Percentiles rank a stretch among this genome's conserved stretches.
Conservation (phyloP, 2,329 filamentous ascomycete species). For the Cordyceps cicadae region DNA sequence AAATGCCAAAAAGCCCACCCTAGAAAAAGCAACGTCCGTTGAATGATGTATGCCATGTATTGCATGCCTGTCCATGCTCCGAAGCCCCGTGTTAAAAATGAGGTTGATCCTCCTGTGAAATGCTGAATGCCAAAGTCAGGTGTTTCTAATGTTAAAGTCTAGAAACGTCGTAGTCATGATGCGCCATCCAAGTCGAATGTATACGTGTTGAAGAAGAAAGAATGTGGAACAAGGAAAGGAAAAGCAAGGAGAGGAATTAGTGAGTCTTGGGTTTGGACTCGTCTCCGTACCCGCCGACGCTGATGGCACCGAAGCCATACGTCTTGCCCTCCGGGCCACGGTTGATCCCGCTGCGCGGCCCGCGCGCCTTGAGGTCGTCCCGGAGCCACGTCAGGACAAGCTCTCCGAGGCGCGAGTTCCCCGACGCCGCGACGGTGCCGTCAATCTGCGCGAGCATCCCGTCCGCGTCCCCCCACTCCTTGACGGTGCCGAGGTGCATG, state of each 20-base stretch:
- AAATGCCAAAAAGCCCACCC: constrained; percentile 2
- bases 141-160: constrained; percentile 5
- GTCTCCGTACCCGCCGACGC: constrained; percentile 49
- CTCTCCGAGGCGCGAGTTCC: constrained; percentile 80
- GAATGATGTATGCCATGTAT: constrained; percentile 15
- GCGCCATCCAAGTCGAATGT: not conserved
- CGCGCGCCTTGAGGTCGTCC: constrained; percentile 69
- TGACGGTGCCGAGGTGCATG: constrained; percentile 83
- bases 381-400: constrained; percentile 82
- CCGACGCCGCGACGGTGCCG: constrained; percentile 32
- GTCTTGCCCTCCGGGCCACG: constrained; percentile 55
- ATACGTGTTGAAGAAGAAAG: constrained; percentile 1
- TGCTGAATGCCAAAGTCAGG: not conserved
- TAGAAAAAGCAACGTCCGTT: constrained; percentile 19
- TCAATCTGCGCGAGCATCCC: constrained; percentile 53
- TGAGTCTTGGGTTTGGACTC: constrained; percentile 35
- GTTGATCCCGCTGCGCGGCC: constrained; percentile 57
- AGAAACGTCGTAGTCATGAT: constrained; percentile 5
- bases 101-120: not conserved
- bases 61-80: not conserved
- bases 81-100: constrained; percentile 13
- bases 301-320: constrained; percentile 44
- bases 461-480: constrained; percentile 73
- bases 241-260: constrained; percentile 13
- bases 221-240: not conserved